Percentiles rank a stretch among this genome's conserved stretches.
These are phyloP conservation scores for Arabidopsis hybrid DNA, from an alignment of 441 rosid genomes.

Conservation along the genomic window DNA sequence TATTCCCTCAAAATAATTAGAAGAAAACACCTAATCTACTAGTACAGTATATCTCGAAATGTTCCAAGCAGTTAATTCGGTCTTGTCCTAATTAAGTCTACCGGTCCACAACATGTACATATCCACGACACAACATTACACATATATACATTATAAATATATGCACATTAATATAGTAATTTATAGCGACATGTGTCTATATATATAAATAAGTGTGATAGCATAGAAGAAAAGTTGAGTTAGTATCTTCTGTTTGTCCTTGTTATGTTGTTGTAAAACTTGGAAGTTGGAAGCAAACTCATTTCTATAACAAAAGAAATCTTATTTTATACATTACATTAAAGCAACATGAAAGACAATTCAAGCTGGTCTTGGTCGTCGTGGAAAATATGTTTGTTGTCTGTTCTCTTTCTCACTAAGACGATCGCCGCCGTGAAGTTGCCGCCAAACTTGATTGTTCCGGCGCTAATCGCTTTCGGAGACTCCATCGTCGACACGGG, in stretches of 20 bases:
- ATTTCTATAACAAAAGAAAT: not conserved
- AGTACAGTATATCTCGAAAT: not conserved
- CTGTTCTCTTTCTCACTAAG: slow-evolving; percentile 23
- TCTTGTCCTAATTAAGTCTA: slow-evolving; percentile 11
- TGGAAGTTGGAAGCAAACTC: slow-evolving; percentile 8
- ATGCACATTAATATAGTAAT: not conserved
- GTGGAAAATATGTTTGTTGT: slow-evolving; percentile 33
- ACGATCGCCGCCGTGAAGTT: slow-evolving; percentile 30
- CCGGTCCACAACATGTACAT: slow-evolving; percentile 30
- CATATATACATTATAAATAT: not conserved
- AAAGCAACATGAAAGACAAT: slow-evolving; percentile 36
- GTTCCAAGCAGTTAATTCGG: not conserved
- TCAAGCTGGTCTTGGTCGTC: slow-evolving; percentile 29
- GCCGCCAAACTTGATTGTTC: slow-evolving; percentile 46
- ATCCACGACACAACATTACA: slow-evolving; percentile 16
- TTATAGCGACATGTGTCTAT: not conserved
- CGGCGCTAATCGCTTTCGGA: slow-evolving; percentile 61
- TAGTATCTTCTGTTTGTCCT: slow-evolving; percentile 8
- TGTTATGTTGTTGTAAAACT: slow-evolving; percentile 17
- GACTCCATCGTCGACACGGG: slow-evolving; percentile 69
- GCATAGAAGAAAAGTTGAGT: slow-evolving; percentile 4
- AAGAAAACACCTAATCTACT: not conserved
- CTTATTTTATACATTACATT: slow-evolving; percentile 3
- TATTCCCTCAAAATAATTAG: not conserved
- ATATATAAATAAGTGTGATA: slow-evolving; percentile 18